A percentile compares a stretch with the other conserved stretches of the same genome.
These are phyloP conservation scores for Musa schizocarpa DNA, from an alignment of 176 grass and related monocot species.

Conservation along the genomic window DNA sequence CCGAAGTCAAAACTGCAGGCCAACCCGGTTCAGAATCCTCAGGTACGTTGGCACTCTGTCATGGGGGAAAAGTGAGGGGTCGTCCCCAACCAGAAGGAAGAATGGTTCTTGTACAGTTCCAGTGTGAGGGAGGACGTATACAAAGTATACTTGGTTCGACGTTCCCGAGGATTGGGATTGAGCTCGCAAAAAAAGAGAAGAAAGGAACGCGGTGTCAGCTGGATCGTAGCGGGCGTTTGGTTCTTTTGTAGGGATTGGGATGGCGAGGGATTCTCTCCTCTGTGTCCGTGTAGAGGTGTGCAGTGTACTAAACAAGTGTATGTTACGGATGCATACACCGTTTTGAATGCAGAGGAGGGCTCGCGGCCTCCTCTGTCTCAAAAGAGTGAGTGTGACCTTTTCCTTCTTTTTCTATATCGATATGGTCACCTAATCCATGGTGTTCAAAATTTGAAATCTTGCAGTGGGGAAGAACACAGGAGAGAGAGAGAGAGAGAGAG, in stretches of 20 bases:
- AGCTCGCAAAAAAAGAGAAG: background rate
- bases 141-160: background rate
- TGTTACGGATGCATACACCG: too few species aligned
- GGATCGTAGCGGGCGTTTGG: slow-evolving; percentile 10
- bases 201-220: background rate
- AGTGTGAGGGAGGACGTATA: background rate
- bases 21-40: background rate
- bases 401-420: background rate
- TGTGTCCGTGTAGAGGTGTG: background rate
- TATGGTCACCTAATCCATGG: background rate
- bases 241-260: slow-evolving; percentile 7
- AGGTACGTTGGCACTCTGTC: background rate
- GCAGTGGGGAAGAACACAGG: background rate
- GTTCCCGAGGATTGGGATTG: background rate
- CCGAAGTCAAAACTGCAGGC: slow-evolving; percentile 2
- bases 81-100: slow-evolving; percentile 1
- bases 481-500: background rate
- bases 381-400: background rate
- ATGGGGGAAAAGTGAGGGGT: background rate
- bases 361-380: background rate
- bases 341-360: background rate
- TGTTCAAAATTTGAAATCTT: slow-evolving; percentile 13
- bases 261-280: slow-evolving; percentile 15
- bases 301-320: too few species aligned
- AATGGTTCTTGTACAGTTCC: background rate